A percentile compares a stretch with the other conserved stretches of the same genome.
phyloP scores from a whole-genome alignment of 2,329 filamentous ascomycete species.

The Xylaria sp. region DNA sequence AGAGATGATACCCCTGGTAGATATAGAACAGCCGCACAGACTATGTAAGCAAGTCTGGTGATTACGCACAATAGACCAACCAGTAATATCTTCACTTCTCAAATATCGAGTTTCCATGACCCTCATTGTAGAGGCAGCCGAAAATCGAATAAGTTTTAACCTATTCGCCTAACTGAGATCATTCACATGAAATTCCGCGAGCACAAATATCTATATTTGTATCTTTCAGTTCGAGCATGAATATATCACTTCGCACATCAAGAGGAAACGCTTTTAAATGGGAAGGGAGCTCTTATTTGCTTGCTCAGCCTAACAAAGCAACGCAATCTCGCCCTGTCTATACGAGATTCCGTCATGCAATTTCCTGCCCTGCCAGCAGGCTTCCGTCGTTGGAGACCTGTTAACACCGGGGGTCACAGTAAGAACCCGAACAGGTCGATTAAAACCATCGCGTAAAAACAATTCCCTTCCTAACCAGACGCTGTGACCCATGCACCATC shows the following conservation, averaged over 20 bases:
- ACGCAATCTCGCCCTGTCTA: background rate
- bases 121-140: background rate
- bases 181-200: background rate
- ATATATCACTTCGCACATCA: background rate
- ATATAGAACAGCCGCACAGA: conserved; percentile 6
- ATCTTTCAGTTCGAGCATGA: background rate
- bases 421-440: background rate
- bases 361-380: background rate
- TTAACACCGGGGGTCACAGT: background rate
- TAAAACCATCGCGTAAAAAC: conserved; percentile 3
- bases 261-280: background rate
- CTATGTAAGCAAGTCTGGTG: background rate
- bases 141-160: background rate
- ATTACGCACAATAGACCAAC: background rate
- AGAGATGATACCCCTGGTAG: conserved; percentile 37
- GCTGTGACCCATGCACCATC: background rate
- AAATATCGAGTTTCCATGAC: background rate
- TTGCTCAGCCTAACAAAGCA: background rate
- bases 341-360: background rate
- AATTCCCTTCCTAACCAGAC: background rate
- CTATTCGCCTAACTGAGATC: background rate
- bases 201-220: background rate
- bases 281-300: background rate
- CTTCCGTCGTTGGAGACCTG: background rate
- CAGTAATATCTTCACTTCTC: background rate